Evolutionary conservation across 1,284 basidiomycete genomes (phyloP).

Genomic region (Tilletia indica): DNA sequence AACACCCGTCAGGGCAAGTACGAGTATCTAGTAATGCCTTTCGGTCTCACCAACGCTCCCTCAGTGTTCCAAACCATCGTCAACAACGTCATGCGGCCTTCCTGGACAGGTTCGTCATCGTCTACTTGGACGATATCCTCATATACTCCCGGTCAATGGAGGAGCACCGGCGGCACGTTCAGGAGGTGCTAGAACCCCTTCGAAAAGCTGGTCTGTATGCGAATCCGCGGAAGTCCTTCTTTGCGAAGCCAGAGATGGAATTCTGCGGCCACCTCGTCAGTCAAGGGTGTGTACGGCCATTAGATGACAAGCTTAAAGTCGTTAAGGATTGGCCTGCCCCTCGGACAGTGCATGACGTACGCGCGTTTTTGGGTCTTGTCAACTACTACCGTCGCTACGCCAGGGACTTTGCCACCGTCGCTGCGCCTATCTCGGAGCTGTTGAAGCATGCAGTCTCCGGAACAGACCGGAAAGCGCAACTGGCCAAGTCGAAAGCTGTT

Average conservation of each 20-base stretch:
- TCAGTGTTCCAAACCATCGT: conserved; percentile 11
- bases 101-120: conserved; percentile 14
- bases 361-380: conserved; percentile 9
- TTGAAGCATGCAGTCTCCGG: conserved; percentile 1
- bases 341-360: conserved; percentile 31
- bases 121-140: conserved; percentile 18
- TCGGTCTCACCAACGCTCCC: conserved; percentile 8
- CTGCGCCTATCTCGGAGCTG: neutral
- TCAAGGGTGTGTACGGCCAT: neutral
- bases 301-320: conserved; percentile 55
- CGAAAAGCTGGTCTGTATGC: conserved; percentile 10
- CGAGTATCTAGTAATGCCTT: conserved; percentile 13
- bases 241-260: conserved; percentile 1
- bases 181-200: conserved; percentile 13
- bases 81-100: neutral
- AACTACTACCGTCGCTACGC: conserved; percentile 18
- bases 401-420: neutral
- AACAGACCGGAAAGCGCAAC: no score
- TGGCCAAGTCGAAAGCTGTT: no score
- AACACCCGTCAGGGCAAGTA: neutral
- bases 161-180: conserved; percentile 15
- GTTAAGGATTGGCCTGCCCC: conserved; percentile 58
- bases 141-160: neutral
- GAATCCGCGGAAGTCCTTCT: conserved; percentile 17
- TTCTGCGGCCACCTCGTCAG: conserved; percentile 19